Conservation (phyloP, 2,329 filamentous ascomycete genomes). For the Beauveria asiatica region DNA sequence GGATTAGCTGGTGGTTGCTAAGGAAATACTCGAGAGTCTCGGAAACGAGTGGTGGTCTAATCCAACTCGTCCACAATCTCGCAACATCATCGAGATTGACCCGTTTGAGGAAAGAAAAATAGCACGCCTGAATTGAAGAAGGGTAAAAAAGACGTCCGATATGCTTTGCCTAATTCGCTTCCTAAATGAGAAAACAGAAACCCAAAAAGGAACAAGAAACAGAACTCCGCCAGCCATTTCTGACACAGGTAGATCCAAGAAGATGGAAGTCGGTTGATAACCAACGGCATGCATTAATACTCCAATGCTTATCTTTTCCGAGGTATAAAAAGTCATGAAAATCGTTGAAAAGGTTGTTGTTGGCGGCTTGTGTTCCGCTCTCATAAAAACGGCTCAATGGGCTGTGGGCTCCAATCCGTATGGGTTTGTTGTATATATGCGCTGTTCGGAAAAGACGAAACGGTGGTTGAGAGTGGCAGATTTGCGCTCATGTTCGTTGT, state of each 20-base stretch:
- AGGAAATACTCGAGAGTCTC: too few species aligned
- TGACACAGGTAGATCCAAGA: not conserved
- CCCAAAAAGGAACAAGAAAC: not conserved
- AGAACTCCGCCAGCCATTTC: not conserved
- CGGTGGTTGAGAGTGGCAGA: not conserved
- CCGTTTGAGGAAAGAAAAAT: not conserved
- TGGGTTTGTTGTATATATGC: not conserved
- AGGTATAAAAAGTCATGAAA: conserved; percentile 5
- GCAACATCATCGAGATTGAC: not conserved
- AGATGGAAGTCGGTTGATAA: not conserved
- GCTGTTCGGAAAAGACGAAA: not conserved
- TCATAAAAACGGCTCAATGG: not conserved
- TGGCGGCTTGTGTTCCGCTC: not conserved
- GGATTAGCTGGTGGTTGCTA: too few species aligned
- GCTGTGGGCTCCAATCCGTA: conserved; percentile 1
- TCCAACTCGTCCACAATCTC: too few species aligned
- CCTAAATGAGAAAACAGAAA: not conserved
- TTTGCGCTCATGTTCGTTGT: conserved; percentile 6
- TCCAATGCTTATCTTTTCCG: conserved; percentile 2
- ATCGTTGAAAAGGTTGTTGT: not conserved
- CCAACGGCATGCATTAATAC: not conserved
- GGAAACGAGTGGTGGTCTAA: too few species aligned
- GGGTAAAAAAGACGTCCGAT: not conserved
- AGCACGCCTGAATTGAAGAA: not conserved
- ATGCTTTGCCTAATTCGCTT: conserved; percentile 1